phyloP scores from a whole-genome alignment of 2,329 filamentous ascomycete species.

The Botrytis pseudocinerea region DNA sequence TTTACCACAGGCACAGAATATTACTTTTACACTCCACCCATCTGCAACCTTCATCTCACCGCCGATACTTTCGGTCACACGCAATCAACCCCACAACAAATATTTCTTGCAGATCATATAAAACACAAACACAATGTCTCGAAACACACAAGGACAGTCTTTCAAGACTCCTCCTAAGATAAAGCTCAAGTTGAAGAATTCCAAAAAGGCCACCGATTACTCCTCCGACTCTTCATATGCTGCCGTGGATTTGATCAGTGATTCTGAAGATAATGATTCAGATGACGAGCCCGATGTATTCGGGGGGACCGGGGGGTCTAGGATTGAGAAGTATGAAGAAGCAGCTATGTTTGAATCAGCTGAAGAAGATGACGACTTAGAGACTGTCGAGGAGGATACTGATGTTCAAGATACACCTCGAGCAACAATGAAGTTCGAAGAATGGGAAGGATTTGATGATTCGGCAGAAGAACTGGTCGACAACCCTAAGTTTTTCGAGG shows the following conservation, averaged over 20 bases:
- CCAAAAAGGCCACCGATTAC: slow-evolving; percentile 46
- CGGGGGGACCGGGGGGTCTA: slow-evolving; percentile 70
- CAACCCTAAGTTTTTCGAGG: background rate
- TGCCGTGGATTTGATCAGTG: slow-evolving; percentile 75
- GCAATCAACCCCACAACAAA: slow-evolving; percentile 13
- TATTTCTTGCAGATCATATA: slow-evolving; percentile 11
- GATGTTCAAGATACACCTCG: slow-evolving; percentile 10
- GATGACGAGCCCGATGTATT: slow-evolving; percentile 69
- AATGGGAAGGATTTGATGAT: slow-evolving; percentile 17
- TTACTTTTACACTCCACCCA: background rate
- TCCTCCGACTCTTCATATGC: slow-evolving; percentile 71
- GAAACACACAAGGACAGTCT: slow-evolving; percentile 54
- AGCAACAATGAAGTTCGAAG: slow-evolving; percentile 7
- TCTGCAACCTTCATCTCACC: slow-evolving; percentile 27
- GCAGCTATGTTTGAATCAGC: slow-evolving; percentile 62
- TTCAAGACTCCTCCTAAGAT: slow-evolving; percentile 41
- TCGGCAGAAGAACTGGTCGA: background rate
- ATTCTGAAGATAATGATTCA: slow-evolving; percentile 60
- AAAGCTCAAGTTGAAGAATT: slow-evolving; percentile 7
- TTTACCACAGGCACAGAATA: background rate
- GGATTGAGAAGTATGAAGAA: slow-evolving; percentile 19
- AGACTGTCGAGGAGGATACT: slow-evolving; percentile 8
- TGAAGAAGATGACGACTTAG: slow-evolving; percentile 38
- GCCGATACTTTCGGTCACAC: slow-evolving; percentile 26
- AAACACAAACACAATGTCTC: slow-evolving; percentile 36